Evolutionary conservation across 371 early-diverging fungal species (phyloP), one percentile per base, ranked within the genome.

Genomic region (Syncephalastrum racemosum): DNA sequence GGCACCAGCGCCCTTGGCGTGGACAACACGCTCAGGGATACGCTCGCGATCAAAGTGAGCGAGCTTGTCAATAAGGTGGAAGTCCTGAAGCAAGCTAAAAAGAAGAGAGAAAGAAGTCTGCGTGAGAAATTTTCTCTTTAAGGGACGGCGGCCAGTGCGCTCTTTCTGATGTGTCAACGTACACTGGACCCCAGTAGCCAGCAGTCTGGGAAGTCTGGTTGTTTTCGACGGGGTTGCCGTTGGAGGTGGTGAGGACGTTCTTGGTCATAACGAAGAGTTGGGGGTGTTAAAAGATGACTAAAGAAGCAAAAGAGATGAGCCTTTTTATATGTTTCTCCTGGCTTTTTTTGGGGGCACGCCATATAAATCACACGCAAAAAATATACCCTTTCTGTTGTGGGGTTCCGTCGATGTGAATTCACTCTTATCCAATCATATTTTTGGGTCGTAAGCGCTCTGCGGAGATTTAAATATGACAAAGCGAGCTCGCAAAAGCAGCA

Each of bases 41-140:
- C 92, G 84, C 70, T 92, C 92, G 56, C 87, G 86, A 75, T 91
- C 90, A 79, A 91, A 91, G 73, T 89, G 91, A 54, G 87, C 71
- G n/a, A 90, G 73, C 70, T 91, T 91, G 64, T 91, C 90, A 59
- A 89, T 80, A 42, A 88, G 75, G 53, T 87, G 84, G 56, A 88
- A 87, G 62, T 91, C 92, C 65, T 89, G 87, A 44, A 91, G 24
- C 25, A 73, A 68, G 36, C 60, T 59, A 27, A 20, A 27, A n/a
- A 39, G 39, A 3, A 39, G 39, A 0, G 39, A 31, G 41, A 45
- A 14, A 53, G 19, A 23, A 14, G 40, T 18, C 52, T 18, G 12
- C 36, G 36, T 31, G 36, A 31, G 43, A 45, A 45, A 56, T 48
- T 20, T 20, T 16, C 20, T 43, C 18, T 24, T 42, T 20, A 8